Evolutionary conservation across 768 basidiomycete genomes (phyloP), one percentile per base, ranked within the genome.

Genomic region (Termitomyces sp.): DNA sequence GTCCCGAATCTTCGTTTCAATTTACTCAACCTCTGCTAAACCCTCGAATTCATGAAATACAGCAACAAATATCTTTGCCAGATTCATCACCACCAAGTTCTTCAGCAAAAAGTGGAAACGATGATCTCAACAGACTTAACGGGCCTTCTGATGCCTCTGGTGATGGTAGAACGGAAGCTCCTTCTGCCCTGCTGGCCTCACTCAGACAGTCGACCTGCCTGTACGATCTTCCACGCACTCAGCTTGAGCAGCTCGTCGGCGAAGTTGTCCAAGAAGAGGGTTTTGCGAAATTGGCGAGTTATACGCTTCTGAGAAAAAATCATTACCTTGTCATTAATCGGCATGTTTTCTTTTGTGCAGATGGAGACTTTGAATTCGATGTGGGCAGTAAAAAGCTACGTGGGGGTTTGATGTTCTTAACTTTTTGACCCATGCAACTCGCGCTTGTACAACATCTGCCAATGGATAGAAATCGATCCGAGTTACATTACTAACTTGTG

Each of bases 191-290:
- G 58, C 66, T 77, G 62, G 48, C 76, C 8, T 76, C 81, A 1
- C 71, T 88, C 15, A 72, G 73, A 45, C 77, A 84, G 40, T 66
- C 74, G 20, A 75, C 81, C 0, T 73, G 74, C 0, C 65, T 91
- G n/a, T 87, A 89, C 64, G 72, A 81, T 55, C 70, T 90, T 32
- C 71, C 87, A 29, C 74, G 71, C 38, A 60, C 71, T 11, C 77
- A 81, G 7, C 79, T 92, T 12, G 87, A 90, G 66, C 72, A 72
- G 49, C 69, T 88, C 2, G 79, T 91, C 17, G 78, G 80, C 11
- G 79, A 85, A 32, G 80, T 91, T 29, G 78, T 91, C 17, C 81
- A 84, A 57, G 89, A 92, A 70, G 86, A 94, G 56, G 86, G 92
- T 7, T 94, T 97, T 68, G 73, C 80, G 12, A 81, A 83, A 64